A percentile compares a stretch with the other conserved stretches of the same genome.
phyloP scores from a whole-genome alignment of 371 early-diverging fungal genomes.

The Mucor mucedo region DNA sequence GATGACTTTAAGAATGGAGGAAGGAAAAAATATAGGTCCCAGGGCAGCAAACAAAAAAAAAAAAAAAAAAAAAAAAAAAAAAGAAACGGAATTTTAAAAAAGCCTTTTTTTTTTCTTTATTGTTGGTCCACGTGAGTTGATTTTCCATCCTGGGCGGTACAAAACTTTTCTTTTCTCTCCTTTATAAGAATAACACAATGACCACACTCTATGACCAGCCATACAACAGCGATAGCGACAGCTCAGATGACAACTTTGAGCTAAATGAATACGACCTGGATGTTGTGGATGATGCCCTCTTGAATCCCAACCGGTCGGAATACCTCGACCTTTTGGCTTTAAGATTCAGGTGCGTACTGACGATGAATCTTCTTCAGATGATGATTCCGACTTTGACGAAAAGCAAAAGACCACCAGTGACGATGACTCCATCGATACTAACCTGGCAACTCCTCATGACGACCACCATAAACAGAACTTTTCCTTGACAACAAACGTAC shows the following conservation, averaged over 20 bases:
- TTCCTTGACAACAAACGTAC: slow-evolving; percentile 6
- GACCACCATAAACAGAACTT: not conserved
- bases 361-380: slow-evolving; percentile 43
- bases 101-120: not conserved
- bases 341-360: slow-evolving; percentile 50
- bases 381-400: slow-evolving; percentile 31
- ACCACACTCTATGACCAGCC: slow-evolving; percentile 14
- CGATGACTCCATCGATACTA: slow-evolving; percentile 14
- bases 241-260: slow-evolving; percentile 16
- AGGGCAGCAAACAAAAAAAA: slow-evolving; percentile 7
- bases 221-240: not conserved
- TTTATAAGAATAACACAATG: slow-evolving; percentile 1
- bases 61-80: slow-evolving; percentile 4
- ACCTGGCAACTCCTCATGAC: slow-evolving; percentile 14
- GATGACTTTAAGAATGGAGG: not conserved
- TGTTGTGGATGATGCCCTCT: slow-evolving; percentile 48
- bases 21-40: slow-evolving; percentile 15
- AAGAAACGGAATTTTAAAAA: not conserved
- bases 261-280: slow-evolving; percentile 46
- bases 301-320: slow-evolving; percentile 42
- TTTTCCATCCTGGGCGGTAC: not conserved
- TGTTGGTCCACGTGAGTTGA: slow-evolving; percentile 1
- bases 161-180: no score
- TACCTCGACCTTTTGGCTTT: slow-evolving; percentile 51
- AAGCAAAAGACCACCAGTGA: slow-evolving; percentile 9